Evolutionary conservation across 1,284 basidiomycete species (phyloP), one percentile per base, ranked within the genome.

Genomic region (Ganoderma resinaceum): DNA sequence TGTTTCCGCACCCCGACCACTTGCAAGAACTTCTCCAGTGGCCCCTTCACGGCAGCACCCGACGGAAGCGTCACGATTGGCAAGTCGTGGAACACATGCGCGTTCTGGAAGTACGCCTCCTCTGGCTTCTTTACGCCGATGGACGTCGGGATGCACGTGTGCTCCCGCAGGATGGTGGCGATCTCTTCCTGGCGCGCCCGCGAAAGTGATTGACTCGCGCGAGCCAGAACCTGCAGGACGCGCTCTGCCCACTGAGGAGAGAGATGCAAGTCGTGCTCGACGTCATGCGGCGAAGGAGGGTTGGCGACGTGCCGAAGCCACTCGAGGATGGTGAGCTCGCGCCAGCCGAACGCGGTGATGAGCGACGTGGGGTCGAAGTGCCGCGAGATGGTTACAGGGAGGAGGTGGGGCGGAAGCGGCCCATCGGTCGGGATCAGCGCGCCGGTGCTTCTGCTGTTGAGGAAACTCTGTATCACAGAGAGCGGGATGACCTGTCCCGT

Each of bases 51-150:
- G 0, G 79, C 72, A 0, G 81, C 75, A 1, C 87, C 89, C 14
- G 91, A 93, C 0, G 95, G 89, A 60, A 99, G 82, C 1, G 85
- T 87, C 2, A 97, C 90, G 35, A 97, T 88, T 0, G 95, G 91
- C 29, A 98, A 83, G 79, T 99, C 97, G 16, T 90, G 87, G 78
- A 99, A 99, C 12, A 99, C 84, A 70, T 95, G 89, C 43, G 94
- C 95, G 72, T 90, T 95, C 29, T 93, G 84, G 78, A 99, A 97
- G 81, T 99, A 99, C 6, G 95, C 86, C 68, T 96, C 89, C 8
- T 82, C 81, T 0, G 97, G 95, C 65, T 80, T 76, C 74, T 89
- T 91, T 83, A 97, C 86, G 8, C 96, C 96, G 20, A 82, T 80
- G 3, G 91, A 90, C 0, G 96, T 97, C 0, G 92, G 96, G n/a